These are phyloP conservation scores for Xylaria flabelliformis DNA, from an alignment of 495 filamentous ascomycete genomes.

Conservation along the genomic window DNA sequence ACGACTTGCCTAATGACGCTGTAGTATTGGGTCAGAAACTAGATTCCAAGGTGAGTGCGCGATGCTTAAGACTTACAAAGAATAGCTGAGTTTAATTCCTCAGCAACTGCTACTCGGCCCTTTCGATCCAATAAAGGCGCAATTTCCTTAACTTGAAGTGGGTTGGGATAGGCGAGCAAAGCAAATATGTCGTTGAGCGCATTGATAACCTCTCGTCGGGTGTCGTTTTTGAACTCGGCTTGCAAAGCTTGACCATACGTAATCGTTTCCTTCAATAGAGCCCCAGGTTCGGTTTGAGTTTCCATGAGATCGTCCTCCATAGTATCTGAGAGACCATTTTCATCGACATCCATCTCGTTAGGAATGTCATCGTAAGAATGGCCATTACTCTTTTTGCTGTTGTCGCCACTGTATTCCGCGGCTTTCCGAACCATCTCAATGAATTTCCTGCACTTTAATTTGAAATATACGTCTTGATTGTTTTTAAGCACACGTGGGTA, in stretches of 20 bases:
- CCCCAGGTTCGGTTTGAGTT: conserved; percentile 28
- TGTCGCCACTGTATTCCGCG: conserved; percentile 66
- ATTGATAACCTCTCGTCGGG: conserved; percentile 69
- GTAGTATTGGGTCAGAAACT: conserved; percentile 36
- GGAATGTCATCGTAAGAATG: conserved; percentile 64
- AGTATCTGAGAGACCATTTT: conserved; percentile 49
- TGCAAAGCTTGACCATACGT: conserved; percentile 81
- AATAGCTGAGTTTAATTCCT: conserved; percentile 94
- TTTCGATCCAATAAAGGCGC: conserved; percentile 79
- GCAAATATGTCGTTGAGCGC: conserved; percentile 86
- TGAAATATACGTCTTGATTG: conserved; percentile 91
- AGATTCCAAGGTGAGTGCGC: background rate
- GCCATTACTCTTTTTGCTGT: conserved; percentile 37
- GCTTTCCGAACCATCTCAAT: conserved; percentile 92
- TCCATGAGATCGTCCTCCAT: conserved; percentile 61
- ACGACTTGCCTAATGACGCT: conserved; percentile 92
- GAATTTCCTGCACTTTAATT: conserved; percentile 88
- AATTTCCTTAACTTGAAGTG: conserved; percentile 73
- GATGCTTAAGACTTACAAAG: conserved; percentile 65
- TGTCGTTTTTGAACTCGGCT: conserved; percentile 75
- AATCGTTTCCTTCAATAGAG: conserved; percentile 67
- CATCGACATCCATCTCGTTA: conserved; percentile 75
- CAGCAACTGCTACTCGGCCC: conserved; percentile 80
- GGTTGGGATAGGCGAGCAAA: conserved; percentile 85
- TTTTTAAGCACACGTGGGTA: conserved; percentile 83